Evolutionary conservation across 2,329 filamentous ascomycete genomes (phyloP), one percentile per base, ranked within the genome.

Genomic region (Neoarthrinium moseri): DNA sequence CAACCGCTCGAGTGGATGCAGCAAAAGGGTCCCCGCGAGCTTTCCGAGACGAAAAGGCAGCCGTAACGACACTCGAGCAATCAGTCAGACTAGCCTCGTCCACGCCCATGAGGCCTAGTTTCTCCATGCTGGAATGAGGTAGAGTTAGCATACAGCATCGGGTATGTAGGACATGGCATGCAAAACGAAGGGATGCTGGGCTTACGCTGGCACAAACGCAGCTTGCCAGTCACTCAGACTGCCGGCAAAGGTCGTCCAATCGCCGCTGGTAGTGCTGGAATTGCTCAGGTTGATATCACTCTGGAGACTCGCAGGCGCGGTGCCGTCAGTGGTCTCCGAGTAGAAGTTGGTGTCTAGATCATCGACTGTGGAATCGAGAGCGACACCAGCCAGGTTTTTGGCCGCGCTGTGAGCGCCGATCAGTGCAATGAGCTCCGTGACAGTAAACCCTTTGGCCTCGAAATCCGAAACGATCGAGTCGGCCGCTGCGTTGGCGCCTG

Each of bases 171-270:
- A 15, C 6, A 27, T 32, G 27, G 22, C 3, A 38, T 43, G 8
- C 32, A 3, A 32, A 13, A 10, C 17, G 7, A 32, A 23, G 4
- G 21, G 4, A 36, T n/a, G 29, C 5, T 12, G 11, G 13, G 60
- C 60, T 55, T 47, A 63, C 59, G 54, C 60, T 5, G 54, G 43
- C 10, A 57, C 49, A 33, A 59, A 63, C 2, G 54, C 58, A 26
- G 43, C 44, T 7, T 45, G 33, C 60, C 60, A 63, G 7, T 51
- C 49, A 5, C 45, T 46, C 29, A 56, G 40, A 24, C 52, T 52
- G 10, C 46, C 36, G 5, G 51, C 53, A 43, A 59, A 61, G 17
- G 45, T 35, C 18, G 40, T 50, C 60, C 60, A 63, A 15, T 50
- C 43, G 18, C 45, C 33, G 18, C 48, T 52, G 7, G 60, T 57